phyloP scores from a whole-genome alignment of 2,329 filamentous ascomycete species.

The Hymenoscyphus linearis region DNA sequence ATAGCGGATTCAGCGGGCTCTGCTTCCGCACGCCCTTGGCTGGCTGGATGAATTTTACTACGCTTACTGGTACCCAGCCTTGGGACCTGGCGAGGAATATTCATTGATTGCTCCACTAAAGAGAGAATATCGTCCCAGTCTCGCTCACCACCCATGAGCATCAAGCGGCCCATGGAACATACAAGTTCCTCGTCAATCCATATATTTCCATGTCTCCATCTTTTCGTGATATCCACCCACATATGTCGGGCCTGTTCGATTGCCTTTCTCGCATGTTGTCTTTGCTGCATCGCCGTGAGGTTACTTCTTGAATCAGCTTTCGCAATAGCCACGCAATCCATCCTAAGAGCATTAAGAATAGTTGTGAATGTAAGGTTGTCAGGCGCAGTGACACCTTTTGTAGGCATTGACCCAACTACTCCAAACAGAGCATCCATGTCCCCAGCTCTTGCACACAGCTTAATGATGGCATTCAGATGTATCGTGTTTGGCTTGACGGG shows the following conservation, averaged over 20 bases:
- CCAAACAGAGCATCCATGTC: conserved; percentile 79
- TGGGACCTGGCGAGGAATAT: conserved; percentile 51
- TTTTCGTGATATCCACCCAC: conserved; percentile 74
- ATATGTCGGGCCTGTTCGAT: conserved; percentile 65
- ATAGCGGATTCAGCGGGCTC: background rate
- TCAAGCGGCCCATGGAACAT: conserved; percentile 71
- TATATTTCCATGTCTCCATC: conserved; percentile 68
- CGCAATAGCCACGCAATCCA: conserved; percentile 37
- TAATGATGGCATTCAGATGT: conserved; percentile 84
- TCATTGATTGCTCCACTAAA: conserved; percentile 77
- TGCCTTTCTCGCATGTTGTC: conserved; percentile 37
- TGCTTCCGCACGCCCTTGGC: background rate
- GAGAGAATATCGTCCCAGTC: conserved; percentile 70
- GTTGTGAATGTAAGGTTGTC: conserved; percentile 73
- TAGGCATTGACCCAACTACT: conserved; percentile 67
- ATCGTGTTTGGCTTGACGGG: conserved; percentile 67
- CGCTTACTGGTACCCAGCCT: conserved; percentile 14
- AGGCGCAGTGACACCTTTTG: conserved; percentile 55
- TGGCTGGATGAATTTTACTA: conserved; percentile 7
- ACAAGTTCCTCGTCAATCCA: conserved; percentile 74
- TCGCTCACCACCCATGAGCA: conserved; percentile 58
- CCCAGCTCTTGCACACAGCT: conserved; percentile 67
- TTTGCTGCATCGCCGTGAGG: conserved; percentile 28
- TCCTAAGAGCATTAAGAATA: conserved; percentile 71
- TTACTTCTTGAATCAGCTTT: conserved; percentile 19